Conservation (phyloP, 768 basidiomycete genomes). For the Serendipita indica region DNA sequence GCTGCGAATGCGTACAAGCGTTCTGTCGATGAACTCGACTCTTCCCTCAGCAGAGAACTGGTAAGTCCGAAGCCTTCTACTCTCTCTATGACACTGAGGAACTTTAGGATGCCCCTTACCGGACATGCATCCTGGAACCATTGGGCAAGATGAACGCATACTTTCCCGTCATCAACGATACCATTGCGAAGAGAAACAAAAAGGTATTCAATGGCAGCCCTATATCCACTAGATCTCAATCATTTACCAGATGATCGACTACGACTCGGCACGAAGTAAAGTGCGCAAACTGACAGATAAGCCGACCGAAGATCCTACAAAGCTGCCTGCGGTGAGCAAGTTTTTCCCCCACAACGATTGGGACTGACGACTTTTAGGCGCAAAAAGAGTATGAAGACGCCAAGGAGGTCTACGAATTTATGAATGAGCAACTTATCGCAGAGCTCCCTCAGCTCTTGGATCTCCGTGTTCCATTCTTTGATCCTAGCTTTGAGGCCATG, state of each 20-base stretch:
- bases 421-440: slow-evolving; percentile 81
- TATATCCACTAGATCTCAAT: neutral
- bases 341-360: neutral
- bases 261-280: slow-evolving; percentile 82
- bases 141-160: slow-evolving; percentile 94
- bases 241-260: slow-evolving; percentile 66
- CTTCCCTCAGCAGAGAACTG: slow-evolving; percentile 67
- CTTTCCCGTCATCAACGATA: slow-evolving; percentile 85
- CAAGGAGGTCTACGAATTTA: slow-evolving; percentile 82
- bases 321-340: slow-evolving; percentile 52
- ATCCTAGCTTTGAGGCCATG: slow-evolving; percentile 98
- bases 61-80: slow-evolving; percentile 31
- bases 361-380: slow-evolving; percentile 34
- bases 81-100: neutral
- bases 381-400: slow-evolving; percentile 94
- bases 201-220: slow-evolving; percentile 40
- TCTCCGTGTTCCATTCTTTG: slow-evolving; percentile 92
- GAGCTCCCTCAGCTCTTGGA: slow-evolving; percentile 90
- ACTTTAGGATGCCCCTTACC: slow-evolving; percentile 75
- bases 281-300: slow-evolving; percentile 83
- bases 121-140: slow-evolving; percentile 89
- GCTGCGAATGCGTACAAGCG: slow-evolving; percentile 92
- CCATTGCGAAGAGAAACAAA: slow-evolving; percentile 88
- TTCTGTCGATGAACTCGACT: slow-evolving; percentile 86
- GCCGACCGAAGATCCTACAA: slow-evolving; percentile 83